A percentile compares a stretch with the other conserved stretches of the same genome.
Conservation (phyloP, 2,329 filamentous ascomycete genomes). For the Periconia digitata region DNA sequence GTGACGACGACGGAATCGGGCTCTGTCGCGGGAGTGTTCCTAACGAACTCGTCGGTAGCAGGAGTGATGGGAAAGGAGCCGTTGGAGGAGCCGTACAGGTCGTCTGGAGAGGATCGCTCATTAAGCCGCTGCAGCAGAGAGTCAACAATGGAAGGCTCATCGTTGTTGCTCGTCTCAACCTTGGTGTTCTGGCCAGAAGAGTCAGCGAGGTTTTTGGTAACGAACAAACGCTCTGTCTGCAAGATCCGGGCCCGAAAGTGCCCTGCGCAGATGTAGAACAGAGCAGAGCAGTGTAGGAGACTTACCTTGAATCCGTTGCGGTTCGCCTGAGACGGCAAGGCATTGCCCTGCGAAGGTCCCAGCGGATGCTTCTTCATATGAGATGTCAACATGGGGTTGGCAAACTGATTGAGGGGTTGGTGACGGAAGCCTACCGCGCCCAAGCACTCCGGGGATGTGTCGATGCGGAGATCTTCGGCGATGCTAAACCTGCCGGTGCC, state of each 20-base stretch:
- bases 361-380: constrained; percentile 44
- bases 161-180: constrained; percentile 38
- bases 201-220: no score
- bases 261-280: no score
- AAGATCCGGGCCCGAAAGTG: no score
- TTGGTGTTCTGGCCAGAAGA: constrained; percentile 52
- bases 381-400: constrained; percentile 36
- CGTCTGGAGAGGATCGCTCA: constrained; percentile 49
- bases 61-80: constrained; percentile 66
- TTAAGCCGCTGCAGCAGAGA: constrained; percentile 71
- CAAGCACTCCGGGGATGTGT: constrained; percentile 39
- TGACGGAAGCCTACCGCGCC: constrained; percentile 37
- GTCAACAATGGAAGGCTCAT: constrained; percentile 50
- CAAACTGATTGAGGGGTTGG: constrained; percentile 18
- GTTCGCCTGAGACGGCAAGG: constrained; percentile 26
- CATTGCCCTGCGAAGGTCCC: constrained; percentile 39
- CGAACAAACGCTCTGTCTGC: no score
- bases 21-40: constrained; percentile 31
- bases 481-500: constrained; percentile 28
- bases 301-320: constrained; percentile 37
- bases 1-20: constrained; percentile 36
- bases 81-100: constrained; percentile 62
- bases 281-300: not conserved
- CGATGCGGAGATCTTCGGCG: constrained; percentile 34
- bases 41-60: constrained; percentile 53